phyloP scores from a whole-genome alignment of 2,329 filamentous ascomycete genomes.

The Alternaria viburni region DNA sequence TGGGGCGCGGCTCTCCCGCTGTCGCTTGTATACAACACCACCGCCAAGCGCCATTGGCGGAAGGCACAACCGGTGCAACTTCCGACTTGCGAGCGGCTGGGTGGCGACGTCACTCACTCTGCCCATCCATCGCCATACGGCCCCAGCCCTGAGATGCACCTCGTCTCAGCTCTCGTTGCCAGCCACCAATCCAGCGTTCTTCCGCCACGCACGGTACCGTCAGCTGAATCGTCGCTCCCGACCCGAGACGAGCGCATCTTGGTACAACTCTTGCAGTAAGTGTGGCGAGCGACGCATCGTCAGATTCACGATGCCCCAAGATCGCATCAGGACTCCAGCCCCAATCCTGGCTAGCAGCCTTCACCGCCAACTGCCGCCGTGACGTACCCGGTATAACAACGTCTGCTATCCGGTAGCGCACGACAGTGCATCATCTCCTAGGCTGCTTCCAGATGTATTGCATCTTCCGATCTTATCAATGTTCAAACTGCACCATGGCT shows the following conservation, averaged over 20 bases:
- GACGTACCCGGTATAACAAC: conserved; percentile 1
- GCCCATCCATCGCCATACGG: not conserved
- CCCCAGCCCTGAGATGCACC: not conserved
- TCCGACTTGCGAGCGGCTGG: conserved; percentile 11
- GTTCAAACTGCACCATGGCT: not conserved
- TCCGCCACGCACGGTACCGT: not conserved
- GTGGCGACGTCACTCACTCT: conserved; percentile 20
- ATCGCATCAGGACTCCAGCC: conserved; percentile 16
- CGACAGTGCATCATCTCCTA: not conserved
- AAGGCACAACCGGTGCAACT: conserved; percentile 17
- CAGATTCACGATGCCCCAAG: conserved; percentile 8
- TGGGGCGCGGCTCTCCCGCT: conserved; percentile 19
- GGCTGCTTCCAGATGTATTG: not conserved
- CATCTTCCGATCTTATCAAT: not conserved
- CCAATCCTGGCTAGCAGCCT: conserved; percentile 20
- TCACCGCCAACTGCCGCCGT: conserved; percentile 7
- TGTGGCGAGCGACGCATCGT: conserved; percentile 25
- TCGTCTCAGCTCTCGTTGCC: not conserved
- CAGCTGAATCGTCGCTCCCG: conserved; percentile 4
- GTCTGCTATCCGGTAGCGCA: not conserved
- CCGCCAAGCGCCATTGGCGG: conserved; percentile 23
- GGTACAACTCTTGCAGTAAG: conserved; percentile 19
- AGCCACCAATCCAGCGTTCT: not conserved
- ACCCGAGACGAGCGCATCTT: not conserved
- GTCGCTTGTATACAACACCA: conserved; percentile 10